Conservation (phyloP, 2,329 filamentous ascomycete species). For the Lachnellula subtilissima region DNA sequence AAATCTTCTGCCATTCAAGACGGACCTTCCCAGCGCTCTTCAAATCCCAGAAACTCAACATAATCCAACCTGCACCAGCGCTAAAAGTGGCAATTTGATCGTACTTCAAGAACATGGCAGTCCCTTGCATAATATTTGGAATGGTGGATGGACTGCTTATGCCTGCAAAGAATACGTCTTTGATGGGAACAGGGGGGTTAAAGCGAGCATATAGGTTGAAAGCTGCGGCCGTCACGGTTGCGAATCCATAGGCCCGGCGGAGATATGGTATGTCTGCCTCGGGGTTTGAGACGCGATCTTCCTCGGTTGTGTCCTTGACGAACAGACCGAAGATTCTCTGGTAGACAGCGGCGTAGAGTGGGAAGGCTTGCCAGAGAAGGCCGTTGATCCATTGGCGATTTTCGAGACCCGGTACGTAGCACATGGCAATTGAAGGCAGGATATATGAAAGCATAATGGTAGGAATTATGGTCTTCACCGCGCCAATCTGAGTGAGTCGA, state of each 20-base stretch:
- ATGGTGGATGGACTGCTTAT: conserved; percentile 21
- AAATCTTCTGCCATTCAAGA: conserved; percentile 22
- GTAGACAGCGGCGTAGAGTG: conserved; percentile 20
- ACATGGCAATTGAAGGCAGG: conserved; percentile 26
- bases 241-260: conserved; percentile 20
- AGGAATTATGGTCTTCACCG: conserved; percentile 29
- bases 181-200: conserved; percentile 15
- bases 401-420: conserved; percentile 12
- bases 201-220: conserved; percentile 17
- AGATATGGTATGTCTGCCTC: conserved; percentile 26
- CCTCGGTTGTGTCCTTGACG: conserved; percentile 19
- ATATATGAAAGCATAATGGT: conserved; percentile 25
- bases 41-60: conserved; percentile 32
- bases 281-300: conserved; percentile 17
- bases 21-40: conserved; percentile 30
- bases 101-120: conserved; percentile 18
- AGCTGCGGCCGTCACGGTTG: conserved; percentile 4
- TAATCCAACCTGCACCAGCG: conserved; percentile 29
- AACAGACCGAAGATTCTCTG: conserved; percentile 15
- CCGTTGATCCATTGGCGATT: conserved; percentile 28
- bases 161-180: conserved; percentile 24
- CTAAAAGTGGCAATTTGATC: conserved; percentile 24
- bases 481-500: conserved; percentile 28
- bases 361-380: conserved; percentile 40
- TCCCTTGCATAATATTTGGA: conserved; percentile 3